Evolutionary conservation across 495 filamentous ascomycete genomes (phyloP), one percentile per base, ranked within the genome.

Genomic region (Podospora pseudocomata): DNA sequence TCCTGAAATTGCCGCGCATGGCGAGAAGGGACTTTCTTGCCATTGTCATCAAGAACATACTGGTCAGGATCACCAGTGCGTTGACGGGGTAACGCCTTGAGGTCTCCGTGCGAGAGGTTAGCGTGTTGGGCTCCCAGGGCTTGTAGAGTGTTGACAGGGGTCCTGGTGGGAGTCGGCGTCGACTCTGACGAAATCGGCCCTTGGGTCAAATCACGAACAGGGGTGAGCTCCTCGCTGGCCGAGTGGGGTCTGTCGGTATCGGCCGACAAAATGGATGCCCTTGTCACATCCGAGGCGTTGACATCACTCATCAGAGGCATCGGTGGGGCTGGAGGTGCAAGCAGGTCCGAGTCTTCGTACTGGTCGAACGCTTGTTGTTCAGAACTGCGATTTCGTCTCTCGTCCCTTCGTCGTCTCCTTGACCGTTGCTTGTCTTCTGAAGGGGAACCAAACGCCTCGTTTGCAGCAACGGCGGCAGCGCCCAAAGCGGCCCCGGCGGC

Each of bases 251-350:
- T 78, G 70, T 89, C 91, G 0, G 91, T 93, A 27, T 90, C 87
- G 53, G 92, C 89, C 5, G 95, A 94, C 13, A 96, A 82, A 66
- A 99, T 91, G 0, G 96, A 98, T 49, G 90, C 89, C 74, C 95
- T 85, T 3, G 95, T 98, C 61, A 97, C 76, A 28, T 97, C 93
- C 0, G 93, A 96, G 34, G 91, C 86, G 60, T 90, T 86, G 30
- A 96, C 86, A 57, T 92, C 91, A 76, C 93, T 96, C 75, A 87
- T 88, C 74, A 96, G 84, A 2, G 93, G 94, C 89, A 97, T 91
- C 1, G 90, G 91, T 15, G 92, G 88, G n/a, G 71, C 67, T 4
- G 79, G 79, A 5, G 81, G 81, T 5, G 79, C 70, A 4, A 79
- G 68, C 16, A 78, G 76, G 3, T 81, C 78, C 1, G 68, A 74